Percentiles rank a stretch among this genome's conserved stretches.
These are phyloP conservation scores for Geopyxis carbonaria DNA, from an alignment of 495 filamentous ascomycete species.

Conservation along the genomic window DNA sequence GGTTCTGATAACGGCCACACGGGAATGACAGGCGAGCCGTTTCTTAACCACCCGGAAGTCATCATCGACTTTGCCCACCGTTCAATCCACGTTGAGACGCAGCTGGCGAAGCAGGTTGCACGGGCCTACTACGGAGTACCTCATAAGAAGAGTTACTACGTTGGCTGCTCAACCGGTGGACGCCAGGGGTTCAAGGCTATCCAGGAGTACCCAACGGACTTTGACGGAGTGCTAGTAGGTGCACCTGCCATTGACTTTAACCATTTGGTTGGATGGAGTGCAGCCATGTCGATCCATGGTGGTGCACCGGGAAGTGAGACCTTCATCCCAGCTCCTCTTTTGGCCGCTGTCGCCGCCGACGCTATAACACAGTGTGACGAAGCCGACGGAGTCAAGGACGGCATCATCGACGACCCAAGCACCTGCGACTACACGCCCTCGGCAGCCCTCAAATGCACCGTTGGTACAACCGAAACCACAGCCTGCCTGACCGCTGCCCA, in stretches of 20 bases:
- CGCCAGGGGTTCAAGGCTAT: conserved; percentile 39
- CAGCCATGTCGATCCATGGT: background rate
- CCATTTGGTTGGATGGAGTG: conserved; percentile 1
- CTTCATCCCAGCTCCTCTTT: conserved; percentile 32
- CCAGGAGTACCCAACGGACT: conserved; percentile 37
- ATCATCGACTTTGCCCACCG: conserved; percentile 20
- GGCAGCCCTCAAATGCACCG: conserved; percentile 36
- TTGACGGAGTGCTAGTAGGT: conserved; percentile 52
- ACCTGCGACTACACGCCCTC: conserved; percentile 40
- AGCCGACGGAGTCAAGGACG: conserved; percentile 45
- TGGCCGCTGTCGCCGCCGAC: conserved; percentile 38
- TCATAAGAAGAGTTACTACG: conserved; percentile 36
- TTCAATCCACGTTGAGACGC: conserved; percentile 1
- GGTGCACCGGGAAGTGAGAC: background rate
- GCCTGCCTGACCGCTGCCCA: conserved; percentile 41
- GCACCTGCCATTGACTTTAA: conserved; percentile 30
- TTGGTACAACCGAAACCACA: conserved; percentile 21
- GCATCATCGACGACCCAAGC: conserved; percentile 45
- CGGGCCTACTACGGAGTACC: conserved; percentile 30
- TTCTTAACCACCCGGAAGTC: conserved; percentile 31
- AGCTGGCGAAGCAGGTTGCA: conserved; percentile 25
- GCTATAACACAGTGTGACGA: conserved; percentile 48
- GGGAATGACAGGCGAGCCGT: conserved; percentile 33
- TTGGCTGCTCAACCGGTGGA: conserved; percentile 43
- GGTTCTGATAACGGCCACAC: conserved; percentile 38